phyloP scores from a whole-genome alignment of 2,329 filamentous ascomycete species.

The Hypoxylon sp. region DNA sequence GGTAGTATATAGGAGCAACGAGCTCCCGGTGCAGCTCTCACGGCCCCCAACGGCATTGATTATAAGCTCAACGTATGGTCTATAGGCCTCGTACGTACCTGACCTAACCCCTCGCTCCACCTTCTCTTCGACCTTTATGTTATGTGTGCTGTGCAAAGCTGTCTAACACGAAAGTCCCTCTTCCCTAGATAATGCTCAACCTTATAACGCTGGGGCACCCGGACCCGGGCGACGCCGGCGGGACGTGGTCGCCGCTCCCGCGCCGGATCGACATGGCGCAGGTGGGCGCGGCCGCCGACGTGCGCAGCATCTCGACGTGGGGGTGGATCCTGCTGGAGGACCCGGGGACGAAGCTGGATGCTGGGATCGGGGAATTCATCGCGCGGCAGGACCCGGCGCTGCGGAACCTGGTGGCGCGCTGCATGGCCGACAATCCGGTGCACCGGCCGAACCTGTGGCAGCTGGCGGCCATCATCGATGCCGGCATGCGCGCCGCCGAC shows the following conservation, averaged over 20 bases:
- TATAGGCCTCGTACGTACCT: slow-evolving; percentile 29
- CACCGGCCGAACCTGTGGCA: not conserved
- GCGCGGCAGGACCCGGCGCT: not conserved
- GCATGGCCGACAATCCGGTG: not conserved
- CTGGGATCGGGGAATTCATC: not conserved
- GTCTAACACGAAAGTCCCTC: not conserved
- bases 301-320: not conserved
- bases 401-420: slow-evolving; percentile 8
- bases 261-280: not conserved
- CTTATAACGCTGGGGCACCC: slow-evolving; percentile 23
- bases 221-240: not conserved
- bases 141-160: too few species aligned
- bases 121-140: not conserved
- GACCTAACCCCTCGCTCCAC: not conserved
- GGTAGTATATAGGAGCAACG: slow-evolving; percentile 21
- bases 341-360: too few species aligned
- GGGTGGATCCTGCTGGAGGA: not conserved
- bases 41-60: not conserved
- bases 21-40: not conserved
- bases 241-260: not conserved
- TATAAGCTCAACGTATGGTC: slow-evolving; percentile 30
- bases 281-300: not conserved
- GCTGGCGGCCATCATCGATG: not conserved
- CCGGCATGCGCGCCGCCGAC: not conserved
- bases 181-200: slow-evolving; percentile 27